Evolutionary conservation across 805 yeast genomes (phyloP), one percentile per base, ranked within the genome.

Genomic region (Pichia scutulata): DNA sequence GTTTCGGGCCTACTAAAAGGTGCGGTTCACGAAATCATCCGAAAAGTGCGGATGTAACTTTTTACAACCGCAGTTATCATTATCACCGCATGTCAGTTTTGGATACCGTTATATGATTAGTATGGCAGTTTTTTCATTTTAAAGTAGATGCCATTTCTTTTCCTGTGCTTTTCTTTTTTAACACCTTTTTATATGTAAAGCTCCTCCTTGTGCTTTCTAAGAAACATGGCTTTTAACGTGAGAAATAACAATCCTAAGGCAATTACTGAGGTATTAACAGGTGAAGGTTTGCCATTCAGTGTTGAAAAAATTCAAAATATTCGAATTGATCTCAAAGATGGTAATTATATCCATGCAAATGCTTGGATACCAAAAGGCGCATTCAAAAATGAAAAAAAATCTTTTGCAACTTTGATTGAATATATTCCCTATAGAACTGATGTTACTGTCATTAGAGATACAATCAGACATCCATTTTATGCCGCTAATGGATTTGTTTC

Each of bases 341-440:
- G 76, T 0, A 42, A 58, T 21, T 53, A 60, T 16, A 50, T 73
- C 16, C 69, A 66, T 53, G 77, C 74, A 2, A 72, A 72, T 54
- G 60, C 70, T 36, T 74, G 77, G 78, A 62, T 73, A 43, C 77
- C 78, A 6, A 57, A 60, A 23, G 60, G 60, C 3, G 72, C 73
- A 2, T 53, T 59, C 54, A 56, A 57, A 13, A 57, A 60, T 4
- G 48, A 51, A n/a, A 43, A 56, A 39, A 52, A 67, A 39, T 63
- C 70, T 9, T 46, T 42, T 50, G 77, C 74, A 19, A 59, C 76
- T 2, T 47, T 73, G 24, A 60, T 73, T 37, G 78, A 74, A 55
- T 73, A 73, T 53, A 66, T 74, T 42, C 78, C 78, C 0, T 73
- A 73, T 54, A 58, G 77, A 56, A 72, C 75, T 13, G 78, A 70